Evolutionary conservation across 768 basidiomycete species (phyloP), one percentile per base, ranked within the genome.

Genomic region (Leccinum disarticulatum): DNA sequence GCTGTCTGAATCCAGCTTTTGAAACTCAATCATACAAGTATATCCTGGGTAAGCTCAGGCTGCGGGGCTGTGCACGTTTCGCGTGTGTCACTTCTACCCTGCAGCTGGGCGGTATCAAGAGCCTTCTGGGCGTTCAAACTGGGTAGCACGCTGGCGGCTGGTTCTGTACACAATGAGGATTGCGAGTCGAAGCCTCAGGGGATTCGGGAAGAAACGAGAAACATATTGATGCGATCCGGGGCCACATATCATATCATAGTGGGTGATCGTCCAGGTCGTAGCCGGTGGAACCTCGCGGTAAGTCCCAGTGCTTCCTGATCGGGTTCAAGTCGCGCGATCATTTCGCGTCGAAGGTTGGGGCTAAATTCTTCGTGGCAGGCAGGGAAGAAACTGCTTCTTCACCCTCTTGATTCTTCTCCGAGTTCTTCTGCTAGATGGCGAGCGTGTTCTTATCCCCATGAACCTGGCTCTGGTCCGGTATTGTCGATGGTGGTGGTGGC

Each of bases 371-470:
- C n/a, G n/a, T n/a, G n/a, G n/a, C n/a, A n/a, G n/a, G n/a, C n/a
- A n/a, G n/a, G n/a, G n/a, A n/a, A n/a, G n/a, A n/a, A n/a, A n/a
- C n/a, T n/a, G 27, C 70, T 11, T 75, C 74, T 52, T 78, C 77
- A 28, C 81, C 83, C 61, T 86, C 82, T 61, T 86, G 85, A 98
- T 70, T 98, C 97, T 70, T 97, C 92, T 6, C 94, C 94, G 6
- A 99, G 86, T 71, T 99, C 97, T 2, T 95, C 89, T 10, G 96
- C 92, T 49, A 99, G 84, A 72, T 99, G 95, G 35, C 96, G 87
- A 56, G 98, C 93, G 70, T 99, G 98, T 79, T 99, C 97, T 72
- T 99, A n/a, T n/a, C n/a, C n/a, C n/a, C 97, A 99, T 30, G 87
- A 82, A n/a, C 95, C 95, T 0, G 97, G 95, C 64, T n/a, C n/a